phyloP scores from a whole-genome alignment of 768 basidiomycete species.

The Pleurotus giganteus region DNA sequence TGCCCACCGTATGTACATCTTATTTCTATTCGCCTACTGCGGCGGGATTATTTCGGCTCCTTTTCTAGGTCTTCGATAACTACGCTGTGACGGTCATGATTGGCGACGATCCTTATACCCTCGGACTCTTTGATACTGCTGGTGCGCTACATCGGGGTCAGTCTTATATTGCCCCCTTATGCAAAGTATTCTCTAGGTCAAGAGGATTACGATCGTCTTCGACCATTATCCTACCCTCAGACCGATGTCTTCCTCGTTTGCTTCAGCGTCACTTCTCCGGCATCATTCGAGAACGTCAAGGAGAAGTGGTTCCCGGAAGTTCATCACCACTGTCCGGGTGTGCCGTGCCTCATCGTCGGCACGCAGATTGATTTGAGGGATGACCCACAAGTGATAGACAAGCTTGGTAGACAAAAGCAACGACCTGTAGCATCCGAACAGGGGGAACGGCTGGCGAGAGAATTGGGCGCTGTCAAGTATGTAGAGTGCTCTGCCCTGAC shows the following conservation, averaged over 20 bases:
- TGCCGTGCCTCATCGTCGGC: constrained; percentile 98
- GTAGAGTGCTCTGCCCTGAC: constrained; percentile 99
- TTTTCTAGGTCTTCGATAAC: constrained; percentile 84
- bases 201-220: constrained; percentile 99
- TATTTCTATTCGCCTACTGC: constrained; percentile 20
- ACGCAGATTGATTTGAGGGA: constrained; percentile 98
- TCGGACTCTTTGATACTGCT: constrained; percentile 98
- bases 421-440: constrained; percentile 83
- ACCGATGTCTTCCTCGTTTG: constrained; percentile 99
- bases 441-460: constrained; percentile 94
- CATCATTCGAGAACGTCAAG: constrained; percentile 99
- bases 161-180: not conserved
- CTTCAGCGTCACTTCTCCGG: constrained; percentile 98
- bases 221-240: constrained; percentile 98
- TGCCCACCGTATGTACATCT: constrained; percentile 79
- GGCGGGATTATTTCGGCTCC: constrained; percentile 13
- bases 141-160: constrained; percentile 57
- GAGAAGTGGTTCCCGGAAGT: constrained; percentile 99
- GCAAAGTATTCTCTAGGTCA: constrained; percentile 58
- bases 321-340: constrained; percentile 98
- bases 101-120: constrained; percentile 97
- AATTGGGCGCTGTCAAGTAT: constrained; percentile 97
- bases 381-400: constrained; percentile 90
- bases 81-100: constrained; percentile 99
- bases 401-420: constrained; percentile 95